These are phyloP conservation scores for Tricholomella constricta DNA, from an alignment of 768 basidiomycete species.

Conservation along the genomic window DNA sequence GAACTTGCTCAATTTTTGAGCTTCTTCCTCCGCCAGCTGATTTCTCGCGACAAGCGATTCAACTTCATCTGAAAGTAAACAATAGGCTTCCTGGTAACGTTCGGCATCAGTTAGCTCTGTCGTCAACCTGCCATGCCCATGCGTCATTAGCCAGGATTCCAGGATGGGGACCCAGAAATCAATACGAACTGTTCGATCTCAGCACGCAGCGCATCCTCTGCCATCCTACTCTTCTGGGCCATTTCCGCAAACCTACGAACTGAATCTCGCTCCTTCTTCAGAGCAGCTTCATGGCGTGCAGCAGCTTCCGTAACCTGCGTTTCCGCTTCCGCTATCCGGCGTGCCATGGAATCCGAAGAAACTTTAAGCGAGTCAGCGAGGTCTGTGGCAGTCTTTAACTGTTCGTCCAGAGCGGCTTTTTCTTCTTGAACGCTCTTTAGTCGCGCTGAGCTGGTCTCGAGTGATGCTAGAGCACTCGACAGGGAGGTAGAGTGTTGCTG, in stretches of 20 bases:
- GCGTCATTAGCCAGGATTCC: background rate
- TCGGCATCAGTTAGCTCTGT: slow-evolving; percentile 61
- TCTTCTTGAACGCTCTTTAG: slow-evolving; percentile 44
- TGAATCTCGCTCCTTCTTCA: slow-evolving; percentile 50
- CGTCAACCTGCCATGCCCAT: slow-evolving; percentile 32
- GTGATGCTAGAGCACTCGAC: slow-evolving; percentile 38
- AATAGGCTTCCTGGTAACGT: slow-evolving; percentile 73
- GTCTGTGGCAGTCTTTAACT: slow-evolving; percentile 24
- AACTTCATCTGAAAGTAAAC: slow-evolving; percentile 62
- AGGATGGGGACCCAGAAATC: background rate
- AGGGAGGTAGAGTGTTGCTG: slow-evolving; percentile 40
- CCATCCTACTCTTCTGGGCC: slow-evolving; percentile 57
- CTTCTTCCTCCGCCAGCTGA: slow-evolving; percentile 79
- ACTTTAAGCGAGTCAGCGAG: slow-evolving; percentile 20
- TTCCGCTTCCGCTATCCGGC: slow-evolving; percentile 23
- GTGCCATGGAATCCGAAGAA: slow-evolving; percentile 22
- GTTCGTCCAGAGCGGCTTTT: slow-evolving; percentile 19
- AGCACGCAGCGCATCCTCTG: slow-evolving; percentile 66
- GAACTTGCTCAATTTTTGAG: slow-evolving; percentile 70
- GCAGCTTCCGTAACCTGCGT: slow-evolving; percentile 26
- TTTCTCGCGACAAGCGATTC: slow-evolving; percentile 67
- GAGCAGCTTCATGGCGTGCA: slow-evolving; percentile 31
- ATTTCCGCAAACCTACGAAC: slow-evolving; percentile 49
- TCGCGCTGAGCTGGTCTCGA: slow-evolving; percentile 43
- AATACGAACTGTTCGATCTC: slow-evolving; percentile 68